Conservation (phyloP, 1,139 yeast species). For the Sugiyamaella paludigena region DNA sequence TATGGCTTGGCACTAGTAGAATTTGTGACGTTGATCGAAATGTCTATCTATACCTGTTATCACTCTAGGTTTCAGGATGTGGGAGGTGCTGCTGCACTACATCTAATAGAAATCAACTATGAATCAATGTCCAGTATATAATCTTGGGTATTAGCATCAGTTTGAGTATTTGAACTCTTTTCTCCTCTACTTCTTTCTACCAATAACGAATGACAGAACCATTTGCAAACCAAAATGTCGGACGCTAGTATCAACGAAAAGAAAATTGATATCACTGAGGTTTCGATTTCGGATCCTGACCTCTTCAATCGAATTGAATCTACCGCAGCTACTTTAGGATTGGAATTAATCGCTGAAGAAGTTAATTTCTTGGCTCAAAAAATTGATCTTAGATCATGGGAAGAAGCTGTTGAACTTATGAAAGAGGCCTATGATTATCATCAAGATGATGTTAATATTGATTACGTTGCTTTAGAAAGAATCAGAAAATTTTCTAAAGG, state of each 20-base stretch:
- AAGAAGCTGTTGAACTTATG: conserved; percentile 41
- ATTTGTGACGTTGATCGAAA: too few species aligned
- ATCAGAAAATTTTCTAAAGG: conserved; percentile 31
- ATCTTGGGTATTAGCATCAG: too few species aligned
- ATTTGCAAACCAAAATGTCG: too few species aligned
- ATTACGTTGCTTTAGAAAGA: conserved; percentile 21
- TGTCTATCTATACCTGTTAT: too few species aligned
- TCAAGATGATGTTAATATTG: conserved; percentile 49
- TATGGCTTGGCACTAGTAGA: too few species aligned
- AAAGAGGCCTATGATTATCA: conserved; percentile 44
- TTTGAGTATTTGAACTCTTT: too few species aligned
- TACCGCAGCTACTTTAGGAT: conserved; percentile 10
- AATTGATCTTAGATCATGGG: conserved; percentile 6
- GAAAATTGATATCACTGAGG: conserved; percentile 7
- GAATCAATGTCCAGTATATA: too few species aligned
- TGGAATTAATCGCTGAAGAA: conserved; percentile 9
- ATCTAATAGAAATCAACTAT: too few species aligned
- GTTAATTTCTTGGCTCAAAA: conserved; percentile 8
- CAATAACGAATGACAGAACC: too few species aligned
- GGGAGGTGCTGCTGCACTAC: too few species aligned
- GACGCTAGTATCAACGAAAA: conserved; percentile 1
- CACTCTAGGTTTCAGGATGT: too few species aligned
- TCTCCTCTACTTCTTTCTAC: too few species aligned
- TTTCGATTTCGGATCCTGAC: conserved; percentile 6
- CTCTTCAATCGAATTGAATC: conserved; percentile 12